Conservation (phyloP, 2,329 filamentous ascomycete genomes). For the Sporothrix phasma region DNA sequence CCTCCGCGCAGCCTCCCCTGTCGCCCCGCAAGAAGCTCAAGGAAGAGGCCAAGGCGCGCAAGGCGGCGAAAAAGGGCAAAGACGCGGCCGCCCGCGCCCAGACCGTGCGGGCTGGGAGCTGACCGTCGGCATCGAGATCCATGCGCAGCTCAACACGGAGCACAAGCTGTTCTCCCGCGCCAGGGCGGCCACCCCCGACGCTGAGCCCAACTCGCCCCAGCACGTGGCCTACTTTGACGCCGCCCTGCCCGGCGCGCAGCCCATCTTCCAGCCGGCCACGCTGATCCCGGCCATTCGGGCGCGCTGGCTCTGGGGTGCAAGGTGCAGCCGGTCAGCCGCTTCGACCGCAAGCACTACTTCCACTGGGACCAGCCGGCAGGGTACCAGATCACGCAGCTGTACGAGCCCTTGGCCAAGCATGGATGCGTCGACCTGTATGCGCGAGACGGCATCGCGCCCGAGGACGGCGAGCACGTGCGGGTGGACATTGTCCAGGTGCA, state of each 20-base stretch:
- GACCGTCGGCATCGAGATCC: constrained; percentile 93
- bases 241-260: constrained; percentile 81
- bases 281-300: constrained; percentile 85
- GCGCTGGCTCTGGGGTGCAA: constrained; percentile 75
- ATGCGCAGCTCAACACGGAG: constrained; percentile 85
- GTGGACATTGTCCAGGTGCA: constrained; percentile 90
- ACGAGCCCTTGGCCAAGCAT: constrained; percentile 59
- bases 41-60: constrained; percentile 49
- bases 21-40: constrained; percentile 65
- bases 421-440: constrained; percentile 61
- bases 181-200: constrained; percentile 31
- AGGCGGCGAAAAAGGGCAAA: constrained; percentile 24
- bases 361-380: constrained; percentile 96
- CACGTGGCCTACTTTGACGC: constrained; percentile 83
- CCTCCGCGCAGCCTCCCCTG: constrained; percentile 25
- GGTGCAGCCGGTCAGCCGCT: constrained; percentile 66
- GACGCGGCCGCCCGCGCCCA: constrained; percentile 37
- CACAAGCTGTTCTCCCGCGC: constrained; percentile 82
- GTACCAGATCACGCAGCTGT: constrained; percentile 97
- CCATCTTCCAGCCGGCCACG: constrained; percentile 71
- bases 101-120: constrained; percentile 69
- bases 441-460: constrained; percentile 68
- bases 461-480: constrained; percentile 59
- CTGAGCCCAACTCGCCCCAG: constrained; percentile 65
- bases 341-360: constrained; percentile 97